Evolutionary conservation across 495 filamentous ascomycete genomes (phyloP).

Genomic region (Copromyces sp.): DNA sequence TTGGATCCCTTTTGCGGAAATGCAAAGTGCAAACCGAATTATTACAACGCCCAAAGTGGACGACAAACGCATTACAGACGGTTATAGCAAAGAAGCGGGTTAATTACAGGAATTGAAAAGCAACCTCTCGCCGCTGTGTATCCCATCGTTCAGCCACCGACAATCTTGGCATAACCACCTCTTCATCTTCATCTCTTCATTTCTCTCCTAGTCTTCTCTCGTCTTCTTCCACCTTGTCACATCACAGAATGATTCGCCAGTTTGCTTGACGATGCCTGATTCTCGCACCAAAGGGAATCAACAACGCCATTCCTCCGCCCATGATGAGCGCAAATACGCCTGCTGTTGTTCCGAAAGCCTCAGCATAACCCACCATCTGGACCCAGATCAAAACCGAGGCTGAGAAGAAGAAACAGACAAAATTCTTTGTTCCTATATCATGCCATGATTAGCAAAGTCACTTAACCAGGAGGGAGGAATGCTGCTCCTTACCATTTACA

Average conservation of each 20-base stretch:
- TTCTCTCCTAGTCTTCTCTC: not conserved
- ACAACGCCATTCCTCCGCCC: constrained; percentile 15
- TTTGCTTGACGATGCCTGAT: constrained; percentile 20
- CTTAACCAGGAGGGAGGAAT: too few species aligned
- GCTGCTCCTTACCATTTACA: constrained; percentile 20
- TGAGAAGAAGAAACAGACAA: constrained; percentile 24
- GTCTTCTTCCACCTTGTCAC: not conserved
- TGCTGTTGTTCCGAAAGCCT: constrained; percentile 44
- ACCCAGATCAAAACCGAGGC: constrained; percentile 38
- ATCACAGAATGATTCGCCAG: constrained; percentile 24
- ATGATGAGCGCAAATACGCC: constrained; percentile 32
- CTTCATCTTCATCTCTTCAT: not conserved
- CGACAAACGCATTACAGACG: not conserved
- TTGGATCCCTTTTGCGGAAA: not conserved
- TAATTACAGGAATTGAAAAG: not conserved
- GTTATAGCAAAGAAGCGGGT: not conserved
- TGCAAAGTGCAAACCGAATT: not conserved
- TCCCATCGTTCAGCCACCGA: not conserved
- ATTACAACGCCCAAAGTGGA: not conserved
- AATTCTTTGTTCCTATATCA: constrained; percentile 20
- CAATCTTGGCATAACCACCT: not conserved
- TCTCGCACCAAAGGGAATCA: constrained; percentile 22
- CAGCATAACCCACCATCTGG: constrained; percentile 34
- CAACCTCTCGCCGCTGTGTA: not conserved
- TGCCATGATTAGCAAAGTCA: not conserved